Evolutionary conservation across 2,329 filamentous ascomycete species (phyloP).

Genomic region (Acephala macrosclerotiorum): DNA sequence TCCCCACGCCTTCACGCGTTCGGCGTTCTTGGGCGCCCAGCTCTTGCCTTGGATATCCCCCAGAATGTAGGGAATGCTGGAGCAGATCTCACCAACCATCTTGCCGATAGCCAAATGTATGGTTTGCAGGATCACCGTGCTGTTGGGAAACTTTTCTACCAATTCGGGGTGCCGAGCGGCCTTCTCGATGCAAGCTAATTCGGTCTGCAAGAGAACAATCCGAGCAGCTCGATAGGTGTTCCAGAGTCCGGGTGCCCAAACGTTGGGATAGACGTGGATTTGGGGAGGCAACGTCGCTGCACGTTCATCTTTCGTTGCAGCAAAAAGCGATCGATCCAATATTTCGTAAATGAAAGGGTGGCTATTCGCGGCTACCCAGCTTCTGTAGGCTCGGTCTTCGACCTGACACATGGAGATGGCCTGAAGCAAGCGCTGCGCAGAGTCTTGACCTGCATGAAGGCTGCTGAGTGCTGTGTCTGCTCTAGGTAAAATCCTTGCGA

Average conservation of each 20-base stretch:
- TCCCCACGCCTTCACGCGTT: neutral
- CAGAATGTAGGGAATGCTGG: neutral
- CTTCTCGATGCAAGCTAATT: neutral
- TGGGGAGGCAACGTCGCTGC: neutral
- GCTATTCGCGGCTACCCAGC: neutral
- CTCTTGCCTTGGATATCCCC: neutral
- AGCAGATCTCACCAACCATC: neutral
- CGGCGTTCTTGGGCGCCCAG: neutral
- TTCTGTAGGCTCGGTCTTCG: neutral
- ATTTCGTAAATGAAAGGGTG: neutral
- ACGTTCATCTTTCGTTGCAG: neutral
- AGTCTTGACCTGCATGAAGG: neutral
- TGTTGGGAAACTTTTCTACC: neutral
- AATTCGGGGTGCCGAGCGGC: neutral
- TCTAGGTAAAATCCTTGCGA: constrained; percentile 8
- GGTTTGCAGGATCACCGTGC: neutral
- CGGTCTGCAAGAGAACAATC: neutral
- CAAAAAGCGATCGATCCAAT: neutral
- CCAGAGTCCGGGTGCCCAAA: neutral
- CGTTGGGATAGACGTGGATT: neutral
- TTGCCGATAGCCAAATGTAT: neutral
- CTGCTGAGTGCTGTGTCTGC: neutral
- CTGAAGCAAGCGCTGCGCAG: neutral
- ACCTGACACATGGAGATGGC: neutral
- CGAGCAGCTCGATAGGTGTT: neutral